Evolutionary conservation across 2,329 filamentous ascomycete genomes (phyloP).

Genomic region (Fusarium dimerum): DNA sequence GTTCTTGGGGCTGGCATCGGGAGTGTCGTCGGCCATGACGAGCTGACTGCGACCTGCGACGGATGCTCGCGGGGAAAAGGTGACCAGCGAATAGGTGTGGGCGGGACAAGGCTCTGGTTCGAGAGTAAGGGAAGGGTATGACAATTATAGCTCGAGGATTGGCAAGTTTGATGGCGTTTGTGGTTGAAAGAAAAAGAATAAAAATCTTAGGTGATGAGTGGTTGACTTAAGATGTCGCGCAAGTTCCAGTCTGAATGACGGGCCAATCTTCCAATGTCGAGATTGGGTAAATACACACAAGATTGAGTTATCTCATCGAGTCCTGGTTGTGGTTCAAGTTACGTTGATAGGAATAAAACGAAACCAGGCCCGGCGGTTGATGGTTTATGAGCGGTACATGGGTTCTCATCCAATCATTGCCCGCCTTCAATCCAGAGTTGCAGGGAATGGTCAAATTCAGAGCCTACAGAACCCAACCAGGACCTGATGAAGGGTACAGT

Average conservation of each 20-base stretch:
- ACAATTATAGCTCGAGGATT: background rate
- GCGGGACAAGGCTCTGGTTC: conserved; percentile 1
- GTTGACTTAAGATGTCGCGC: background rate
- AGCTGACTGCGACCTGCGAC: conserved; percentile 10
- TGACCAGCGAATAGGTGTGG: conserved; percentile 4
- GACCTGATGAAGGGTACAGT: too few species aligned
- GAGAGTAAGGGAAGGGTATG: background rate
- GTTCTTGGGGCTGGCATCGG: conserved; percentile 42
- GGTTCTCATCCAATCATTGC: conserved; percentile 25
- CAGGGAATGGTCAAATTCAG: too few species aligned
- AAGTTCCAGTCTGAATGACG: background rate
- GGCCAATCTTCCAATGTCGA: background rate
- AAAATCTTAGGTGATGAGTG: background rate
- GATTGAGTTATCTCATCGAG: conserved; percentile 8
- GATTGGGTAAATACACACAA: conserved; percentile 15
- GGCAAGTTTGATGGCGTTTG: background rate
- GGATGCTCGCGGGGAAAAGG: conserved; percentile 13
- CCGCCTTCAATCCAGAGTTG: background rate
- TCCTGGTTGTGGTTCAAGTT: conserved; percentile 23
- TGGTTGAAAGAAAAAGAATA: background rate
- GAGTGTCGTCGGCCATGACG: conserved; percentile 48
- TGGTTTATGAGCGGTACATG: conserved; percentile 4
- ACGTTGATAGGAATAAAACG: background rate
- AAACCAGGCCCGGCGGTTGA: conserved; percentile 20
- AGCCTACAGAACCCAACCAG: too few species aligned